These are phyloP conservation scores for Magnaporthiopsis incrustans DNA, from an alignment of 2,329 filamentous ascomycete species.

Conservation along the genomic window DNA sequence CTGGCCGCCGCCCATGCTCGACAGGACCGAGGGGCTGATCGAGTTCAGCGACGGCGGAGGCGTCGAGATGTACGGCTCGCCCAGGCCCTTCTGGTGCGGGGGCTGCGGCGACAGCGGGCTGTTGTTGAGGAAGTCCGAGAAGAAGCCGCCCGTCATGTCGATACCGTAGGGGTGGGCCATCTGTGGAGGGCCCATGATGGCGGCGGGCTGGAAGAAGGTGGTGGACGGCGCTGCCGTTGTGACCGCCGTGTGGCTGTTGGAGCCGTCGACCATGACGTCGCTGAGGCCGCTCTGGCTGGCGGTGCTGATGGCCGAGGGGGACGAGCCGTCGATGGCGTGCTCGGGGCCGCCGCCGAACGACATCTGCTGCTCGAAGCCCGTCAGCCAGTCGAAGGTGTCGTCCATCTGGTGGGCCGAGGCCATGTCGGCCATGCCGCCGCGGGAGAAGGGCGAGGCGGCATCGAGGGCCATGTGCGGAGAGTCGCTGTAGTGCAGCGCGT, in stretches of 20 bases:
- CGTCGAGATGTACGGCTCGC: conserved; percentile 71
- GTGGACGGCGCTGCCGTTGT: conserved; percentile 40
- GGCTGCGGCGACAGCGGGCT: conserved; percentile 73
- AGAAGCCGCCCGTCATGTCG: conserved; percentile 65
- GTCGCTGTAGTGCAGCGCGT: conserved; percentile 75
- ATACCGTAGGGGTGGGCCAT: conserved; percentile 58
- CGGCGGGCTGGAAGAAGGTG: conserved; percentile 58
- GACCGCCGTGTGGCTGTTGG: conserved; percentile 55
- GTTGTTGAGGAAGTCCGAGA: conserved; percentile 67
- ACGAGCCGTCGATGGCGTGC: conserved; percentile 82
- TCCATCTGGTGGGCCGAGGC: conserved; percentile 55
- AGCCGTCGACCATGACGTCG: conserved; percentile 84
- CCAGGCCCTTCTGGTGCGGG: conserved; percentile 62
- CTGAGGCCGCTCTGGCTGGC: conserved; percentile 87
- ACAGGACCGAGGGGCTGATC: conserved; percentile 64
- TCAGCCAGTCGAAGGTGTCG: conserved; percentile 74
- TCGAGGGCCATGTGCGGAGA: conserved; percentile 62
- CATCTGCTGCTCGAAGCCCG: conserved; percentile 72
- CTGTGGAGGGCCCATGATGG: conserved; percentile 61
- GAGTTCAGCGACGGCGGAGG: conserved; percentile 67
- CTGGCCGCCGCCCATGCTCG: conserved; percentile 50
- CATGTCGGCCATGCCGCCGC: conserved; percentile 46
- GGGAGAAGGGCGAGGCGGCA: conserved; percentile 23
- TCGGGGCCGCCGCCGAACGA: conserved; percentile 57
- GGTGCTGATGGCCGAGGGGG: conserved; percentile 91